Percentiles rank a stretch among this genome's conserved stretches.
Evolutionary conservation across 805 yeast species (phyloP).

Genomic region (Candida gorgasii): DNA sequence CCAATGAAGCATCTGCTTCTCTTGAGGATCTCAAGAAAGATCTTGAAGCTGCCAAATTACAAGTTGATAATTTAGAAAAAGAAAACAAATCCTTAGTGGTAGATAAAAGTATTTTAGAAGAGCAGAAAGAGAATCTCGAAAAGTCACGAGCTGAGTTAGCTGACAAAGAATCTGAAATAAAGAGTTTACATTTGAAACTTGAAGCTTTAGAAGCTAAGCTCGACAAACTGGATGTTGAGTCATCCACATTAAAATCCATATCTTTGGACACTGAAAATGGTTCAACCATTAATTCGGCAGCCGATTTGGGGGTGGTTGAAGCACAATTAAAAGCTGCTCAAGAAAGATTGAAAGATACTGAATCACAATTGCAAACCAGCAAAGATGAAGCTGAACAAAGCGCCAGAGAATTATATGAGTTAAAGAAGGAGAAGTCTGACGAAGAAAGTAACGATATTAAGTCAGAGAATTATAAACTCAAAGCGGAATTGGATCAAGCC

Average conservation of each 20-base stretch:
- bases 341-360: background rate
- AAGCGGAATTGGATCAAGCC: constrained; percentile 1
- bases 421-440: background rate
- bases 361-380: background rate
- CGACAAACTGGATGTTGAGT: background rate
- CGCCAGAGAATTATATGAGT: background rate
- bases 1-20: too few relatives aligned
- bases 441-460: background rate
- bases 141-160: too few relatives aligned
- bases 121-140: background rate
- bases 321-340: background rate
- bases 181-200: background rate
- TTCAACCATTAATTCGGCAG: background rate
- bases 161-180: background rate
- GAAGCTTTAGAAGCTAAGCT: background rate
- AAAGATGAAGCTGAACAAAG: background rate
- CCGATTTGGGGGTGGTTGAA: background rate
- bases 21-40: background rate
- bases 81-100: background rate
- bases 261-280: background rate
- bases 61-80: constrained; percentile 3
- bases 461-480: background rate
- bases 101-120: background rate
- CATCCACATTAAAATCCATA: constrained; percentile 1
- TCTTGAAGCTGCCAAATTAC: background rate